Evolutionary conservation across 2,329 filamentous ascomycete species (phyloP), one percentile per base, ranked within the genome.

Genomic region (Aurifilum marmelostoma): DNA sequence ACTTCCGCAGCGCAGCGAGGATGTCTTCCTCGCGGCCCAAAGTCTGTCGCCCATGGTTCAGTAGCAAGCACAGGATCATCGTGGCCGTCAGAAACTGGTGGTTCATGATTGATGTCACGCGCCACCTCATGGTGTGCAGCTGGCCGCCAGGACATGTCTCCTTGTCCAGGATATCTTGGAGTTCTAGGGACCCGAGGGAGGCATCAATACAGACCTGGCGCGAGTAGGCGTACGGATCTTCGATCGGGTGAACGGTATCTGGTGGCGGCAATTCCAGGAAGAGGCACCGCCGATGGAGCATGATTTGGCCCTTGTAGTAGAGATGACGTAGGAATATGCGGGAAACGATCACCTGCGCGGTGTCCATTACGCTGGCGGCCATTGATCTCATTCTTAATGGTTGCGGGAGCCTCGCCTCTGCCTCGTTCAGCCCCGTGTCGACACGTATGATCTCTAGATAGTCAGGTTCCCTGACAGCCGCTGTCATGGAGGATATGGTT

Each of bases 251-350:
- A 7, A 21, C 11, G 21, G 8, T 24, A 39, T 60, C 32, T 60
- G 58, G 21, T 21, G 58, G 34, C 3, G 58, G 11, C 32, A 21
- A 24, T 21, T 72, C 66, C 9, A 69, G 21, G 4, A 71, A 50
- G 4, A 78, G 66, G 63, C 75, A 78, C 3, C 73, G 73, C 16
- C 75, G 71, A 66, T 79, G 78, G 24, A 79, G 73, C 65, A 77
- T 75, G 12, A 78, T 68, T 32, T 76, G 73, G 1, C 75, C 75
- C 39, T 76, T 77, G 63, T 74, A 73, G 58, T 76, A 74, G 58
- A 75, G 74, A 66, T 76, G 74, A 27, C 73, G 67, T 24, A 77
- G 72, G 50, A 75, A 76, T 2, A 77, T 70, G 7, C 77, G 73
- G 12, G 74, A 70, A 41, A 77, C 73, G 21, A 79, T 73, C 11